Base-by-base conservation (phyloP, 2,329 filamentous ascomycete species). In the Colletotrichum tamarilloi region DNA sequence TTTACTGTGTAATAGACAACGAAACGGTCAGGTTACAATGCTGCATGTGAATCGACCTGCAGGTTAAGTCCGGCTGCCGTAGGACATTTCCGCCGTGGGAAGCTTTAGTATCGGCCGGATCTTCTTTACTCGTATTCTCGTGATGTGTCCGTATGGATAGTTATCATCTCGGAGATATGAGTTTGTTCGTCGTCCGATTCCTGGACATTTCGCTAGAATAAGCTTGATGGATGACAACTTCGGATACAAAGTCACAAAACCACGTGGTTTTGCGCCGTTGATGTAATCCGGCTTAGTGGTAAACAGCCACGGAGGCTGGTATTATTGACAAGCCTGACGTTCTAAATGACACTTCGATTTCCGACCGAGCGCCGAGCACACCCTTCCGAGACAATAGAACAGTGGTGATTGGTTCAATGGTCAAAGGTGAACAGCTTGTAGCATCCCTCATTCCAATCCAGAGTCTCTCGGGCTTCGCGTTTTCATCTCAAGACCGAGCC, bases 1-100 rank as follows among this genome's bases (percentile, higher is more conserved):
- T 68, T 19, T 74, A 74, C 72, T 74, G 72, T 74, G 72, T 72
- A 74, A 72, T 74, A 72, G 32, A 74, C 49, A 46, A 52, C 38
- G 30, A 63, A 58, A 28, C 12, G 28, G 32, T n/a, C 28, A 24
- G 62, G 26, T 28, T 28, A 35, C 59, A 65, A 28, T n/a, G 6
- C 24, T 19, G 32, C 12, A 8, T 19, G 35, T 32, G 16, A 62
- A 22, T 24, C 46, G 42, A 46, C 60, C 5, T 4, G 8, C 9
- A 30, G 8, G 11, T 2, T 5, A n/a, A 6, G 9, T 14, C 12
- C 12, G 26, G 7, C 5, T 52, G 16, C 22, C 0, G 46, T 14
- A 22, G 12, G 5, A 5, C 2, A 8, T 16, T 12, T 4, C 7
- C 4, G 46, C 16, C 19, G 32, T 52, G 32, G 9, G 32, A 32